Conservation (phyloP, 73 alveolate species). For the Paramecium sonneborni region DNA sequence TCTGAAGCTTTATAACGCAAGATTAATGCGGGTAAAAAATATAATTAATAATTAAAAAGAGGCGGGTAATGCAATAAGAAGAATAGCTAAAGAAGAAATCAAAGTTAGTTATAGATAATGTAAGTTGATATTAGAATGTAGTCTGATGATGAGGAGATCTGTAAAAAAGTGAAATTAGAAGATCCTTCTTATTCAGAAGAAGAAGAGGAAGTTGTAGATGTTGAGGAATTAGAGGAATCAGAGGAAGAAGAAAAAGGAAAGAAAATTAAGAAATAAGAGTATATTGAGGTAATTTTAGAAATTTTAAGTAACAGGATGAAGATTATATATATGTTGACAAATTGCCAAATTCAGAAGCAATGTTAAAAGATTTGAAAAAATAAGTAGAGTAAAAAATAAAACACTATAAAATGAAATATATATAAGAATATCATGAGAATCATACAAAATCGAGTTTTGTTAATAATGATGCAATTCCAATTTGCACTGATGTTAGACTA, state of each 20-base stretch:
- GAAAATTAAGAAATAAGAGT: neutral
- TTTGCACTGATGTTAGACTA: constrained; percentile 70
- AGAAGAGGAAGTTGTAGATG: neutral
- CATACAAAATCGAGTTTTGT: constrained; percentile 52
- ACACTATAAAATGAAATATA: constrained; percentile 10
- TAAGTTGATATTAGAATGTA: neutral
- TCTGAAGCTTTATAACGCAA: neutral
- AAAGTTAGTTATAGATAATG: neutral
- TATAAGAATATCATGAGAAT: constrained; percentile 51
- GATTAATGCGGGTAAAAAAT: constrained; percentile 9
- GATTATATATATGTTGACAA: constrained; percentile 62
- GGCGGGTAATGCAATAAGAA: constrained; percentile 33
- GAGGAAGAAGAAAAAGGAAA: constrained; percentile 36
- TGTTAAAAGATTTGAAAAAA: neutral
- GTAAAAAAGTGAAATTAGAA: constrained; percentile 27
- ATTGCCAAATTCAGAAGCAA: constrained; percentile 44
- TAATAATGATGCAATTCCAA: constrained; percentile 70
- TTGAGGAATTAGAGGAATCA: constrained; percentile 36
- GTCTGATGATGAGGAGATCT: constrained; percentile 46
- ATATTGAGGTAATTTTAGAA: neutral
- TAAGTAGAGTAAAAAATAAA: constrained; percentile 28
- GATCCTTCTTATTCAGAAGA: constrained; percentile 7
- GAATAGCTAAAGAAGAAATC: neutral
- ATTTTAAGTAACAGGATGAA: neutral
- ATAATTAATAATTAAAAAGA: neutral